These are phyloP conservation scores for Perkinsus olseni DNA, from an alignment of 169 alveolate species.

Conservation along the genomic window DNA sequence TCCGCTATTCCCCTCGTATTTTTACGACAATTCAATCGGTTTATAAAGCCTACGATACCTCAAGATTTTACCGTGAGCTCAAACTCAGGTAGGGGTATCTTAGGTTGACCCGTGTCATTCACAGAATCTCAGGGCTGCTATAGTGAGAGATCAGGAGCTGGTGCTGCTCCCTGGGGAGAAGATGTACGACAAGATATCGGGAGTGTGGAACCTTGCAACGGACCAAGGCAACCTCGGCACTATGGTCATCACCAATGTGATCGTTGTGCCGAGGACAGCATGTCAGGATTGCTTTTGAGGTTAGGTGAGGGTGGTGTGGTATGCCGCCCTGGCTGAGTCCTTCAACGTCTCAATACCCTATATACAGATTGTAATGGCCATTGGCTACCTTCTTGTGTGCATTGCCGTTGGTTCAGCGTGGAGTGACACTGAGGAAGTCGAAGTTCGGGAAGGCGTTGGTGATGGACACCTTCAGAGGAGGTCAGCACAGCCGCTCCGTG, in stretches of 20 bases:
- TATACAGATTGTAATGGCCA: constrained; percentile 36
- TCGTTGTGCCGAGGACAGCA: not conserved
- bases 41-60: constrained; percentile 52
- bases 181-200: constrained; percentile 43
- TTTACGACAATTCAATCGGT: constrained; percentile 59
- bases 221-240: constrained; percentile 55
- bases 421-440: constrained; percentile 39
- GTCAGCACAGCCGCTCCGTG: too few species aligned
- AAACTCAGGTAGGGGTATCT: constrained; percentile 42
- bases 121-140: constrained; percentile 45
- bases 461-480: constrained; percentile 30
- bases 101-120: too few species aligned
- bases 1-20: constrained; percentile 51
- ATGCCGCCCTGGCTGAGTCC: constrained; percentile 55
- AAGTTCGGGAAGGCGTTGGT: constrained; percentile 56
- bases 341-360: constrained; percentile 62
- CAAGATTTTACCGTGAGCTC: constrained; percentile 58
- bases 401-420: not conserved
- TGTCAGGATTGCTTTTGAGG: not conserved
- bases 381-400: not conserved
- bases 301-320: constrained; percentile 49
- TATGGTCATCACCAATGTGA: constrained; percentile 32
- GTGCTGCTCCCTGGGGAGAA: constrained; percentile 46
- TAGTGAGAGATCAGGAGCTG: constrained; percentile 52
- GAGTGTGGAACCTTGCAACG: constrained; percentile 61